Conservation (phyloP, 2,329 filamentous ascomycete genomes). For the Pestalotiopsis sp. region DNA sequence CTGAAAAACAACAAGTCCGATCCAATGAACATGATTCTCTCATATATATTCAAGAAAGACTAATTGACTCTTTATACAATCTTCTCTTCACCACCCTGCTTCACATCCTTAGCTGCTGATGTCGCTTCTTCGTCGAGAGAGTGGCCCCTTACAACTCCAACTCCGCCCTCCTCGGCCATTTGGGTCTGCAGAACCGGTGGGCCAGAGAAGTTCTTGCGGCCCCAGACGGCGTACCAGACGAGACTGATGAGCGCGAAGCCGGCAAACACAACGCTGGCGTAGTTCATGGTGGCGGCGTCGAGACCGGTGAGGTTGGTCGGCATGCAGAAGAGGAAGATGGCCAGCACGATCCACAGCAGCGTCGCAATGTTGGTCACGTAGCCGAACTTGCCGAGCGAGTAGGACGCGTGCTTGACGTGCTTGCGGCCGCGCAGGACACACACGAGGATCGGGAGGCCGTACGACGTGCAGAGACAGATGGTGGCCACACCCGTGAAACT, state of each 20-base stretch:
- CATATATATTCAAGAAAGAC: background rate
- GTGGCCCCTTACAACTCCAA: slow-evolving; percentile 26
- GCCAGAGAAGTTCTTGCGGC: slow-evolving; percentile 65
- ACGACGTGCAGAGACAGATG: slow-evolving; percentile 76
- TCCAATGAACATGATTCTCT: background rate
- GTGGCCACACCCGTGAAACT: slow-evolving; percentile 81
- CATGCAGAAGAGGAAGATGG: slow-evolving; percentile 78
- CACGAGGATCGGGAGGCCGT: slow-evolving; percentile 76
- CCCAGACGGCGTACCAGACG: slow-evolving; percentile 65
- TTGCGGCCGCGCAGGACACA: slow-evolving; percentile 68
- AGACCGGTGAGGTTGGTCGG: slow-evolving; percentile 62
- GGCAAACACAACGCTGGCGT: slow-evolving; percentile 67
- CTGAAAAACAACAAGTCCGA: background rate
- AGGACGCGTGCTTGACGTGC: slow-evolving; percentile 67
- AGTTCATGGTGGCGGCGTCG: slow-evolving; percentile 63
- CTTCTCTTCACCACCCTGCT: slow-evolving; percentile 1
- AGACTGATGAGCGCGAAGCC: slow-evolving; percentile 64
- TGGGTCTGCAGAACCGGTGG: slow-evolving; percentile 42
- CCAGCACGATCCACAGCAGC: slow-evolving; percentile 58
- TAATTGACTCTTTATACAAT: background rate
- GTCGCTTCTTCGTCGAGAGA: slow-evolving; percentile 14
- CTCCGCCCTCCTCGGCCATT: slow-evolving; percentile 22
- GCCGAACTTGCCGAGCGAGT: slow-evolving; percentile 71
- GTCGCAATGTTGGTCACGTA: slow-evolving; percentile 69
- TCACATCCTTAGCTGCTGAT: slow-evolving; percentile 1